Conservation (phyloP, 2,329 filamentous ascomycete genomes). For the Fusarium euwallaceae region DNA sequence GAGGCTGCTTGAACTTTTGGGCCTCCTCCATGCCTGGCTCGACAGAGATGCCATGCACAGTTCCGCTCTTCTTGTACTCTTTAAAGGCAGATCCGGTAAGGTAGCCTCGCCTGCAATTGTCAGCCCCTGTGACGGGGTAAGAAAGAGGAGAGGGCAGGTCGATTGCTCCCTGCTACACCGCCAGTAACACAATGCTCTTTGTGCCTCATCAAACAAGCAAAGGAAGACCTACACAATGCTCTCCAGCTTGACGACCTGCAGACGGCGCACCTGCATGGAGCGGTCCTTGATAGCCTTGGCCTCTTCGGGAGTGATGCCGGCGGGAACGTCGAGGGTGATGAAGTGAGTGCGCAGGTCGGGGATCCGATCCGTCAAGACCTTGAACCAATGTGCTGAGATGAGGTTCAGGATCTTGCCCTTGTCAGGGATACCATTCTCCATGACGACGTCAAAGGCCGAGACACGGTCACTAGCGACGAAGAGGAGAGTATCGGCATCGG, state of each 20-base stretch:
- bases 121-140: neutral
- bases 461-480: conserved; percentile 92
- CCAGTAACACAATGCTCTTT: neutral
- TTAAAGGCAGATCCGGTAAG: conserved; percentile 88
- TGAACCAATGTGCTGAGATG: conserved; percentile 67
- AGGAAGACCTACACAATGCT: conserved; percentile 36
- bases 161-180: neutral
- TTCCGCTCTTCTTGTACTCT: conserved; percentile 76
- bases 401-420: conserved; percentile 67
- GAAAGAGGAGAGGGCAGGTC: neutral
- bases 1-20: conserved; percentile 71
- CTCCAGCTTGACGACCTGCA: conserved; percentile 78
- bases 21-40: conserved; percentile 74
- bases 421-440: conserved; percentile 69
- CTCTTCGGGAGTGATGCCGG: conserved; percentile 58
- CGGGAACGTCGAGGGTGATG: conserved; percentile 59
- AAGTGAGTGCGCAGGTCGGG: conserved; percentile 67
- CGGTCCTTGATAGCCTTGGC: conserved; percentile 68
- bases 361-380: conserved; percentile 58
- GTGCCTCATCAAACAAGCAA: neutral
- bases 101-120: conserved; percentile 72
- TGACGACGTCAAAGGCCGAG: conserved; percentile 91
- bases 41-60: conserved; percentile 82
- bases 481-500: conserved; percentile 75
- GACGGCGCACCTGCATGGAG: conserved; percentile 81